These are phyloP conservation scores for Calophaca sinica DNA, from an alignment of 306 rosid genomes.

Conservation along the genomic window DNA sequence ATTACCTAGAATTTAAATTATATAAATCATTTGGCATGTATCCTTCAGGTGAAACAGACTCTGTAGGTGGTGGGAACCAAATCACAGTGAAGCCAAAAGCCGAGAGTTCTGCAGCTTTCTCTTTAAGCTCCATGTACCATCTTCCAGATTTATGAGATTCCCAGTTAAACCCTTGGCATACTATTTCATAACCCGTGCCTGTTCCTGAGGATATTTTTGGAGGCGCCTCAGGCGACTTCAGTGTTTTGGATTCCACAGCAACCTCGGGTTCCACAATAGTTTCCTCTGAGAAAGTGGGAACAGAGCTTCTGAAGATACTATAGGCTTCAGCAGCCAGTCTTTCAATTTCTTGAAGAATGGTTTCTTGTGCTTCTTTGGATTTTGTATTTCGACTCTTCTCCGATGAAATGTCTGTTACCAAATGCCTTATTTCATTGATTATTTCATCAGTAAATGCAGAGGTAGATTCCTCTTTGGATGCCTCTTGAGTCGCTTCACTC, in stretches of 20 bases:
- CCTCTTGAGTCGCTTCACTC: constrained; percentile 50
- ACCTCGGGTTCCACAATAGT: constrained; percentile 47
- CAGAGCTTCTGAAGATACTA: constrained; percentile 74
- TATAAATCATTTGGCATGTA: constrained; percentile 97
- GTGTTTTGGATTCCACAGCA: constrained; percentile 44
- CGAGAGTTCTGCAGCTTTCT: constrained; percentile 70
- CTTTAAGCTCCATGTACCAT: constrained; percentile 89
- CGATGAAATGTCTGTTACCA: constrained; percentile 77
- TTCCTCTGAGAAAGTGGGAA: constrained; percentile 73
- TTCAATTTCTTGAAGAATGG: constrained; percentile 90
- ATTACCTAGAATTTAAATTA: constrained; percentile 89
- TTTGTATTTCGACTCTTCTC: constrained; percentile 63
- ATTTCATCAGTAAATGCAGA: constrained; percentile 69
- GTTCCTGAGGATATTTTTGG: constrained; percentile 65
- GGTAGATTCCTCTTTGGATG: constrained; percentile 53
- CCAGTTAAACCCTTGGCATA: constrained; percentile 99
- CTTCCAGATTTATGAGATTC: constrained; percentile 92
- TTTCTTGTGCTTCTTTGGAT: constrained; percentile 83
- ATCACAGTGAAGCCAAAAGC: constrained; percentile 85
- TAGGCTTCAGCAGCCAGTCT: constrained; percentile 96
- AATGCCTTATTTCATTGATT: constrained; percentile 75
- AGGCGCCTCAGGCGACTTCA: constrained; percentile 30
- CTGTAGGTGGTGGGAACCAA: constrained; percentile 99
- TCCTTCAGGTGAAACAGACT: constrained; percentile 93
- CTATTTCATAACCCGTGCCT: constrained; percentile 86